Evolutionary conservation across 1,284 basidiomycete genomes (phyloP), one percentile per base, ranked within the genome.

Genomic region (Apiotrichum porosum): DNA sequence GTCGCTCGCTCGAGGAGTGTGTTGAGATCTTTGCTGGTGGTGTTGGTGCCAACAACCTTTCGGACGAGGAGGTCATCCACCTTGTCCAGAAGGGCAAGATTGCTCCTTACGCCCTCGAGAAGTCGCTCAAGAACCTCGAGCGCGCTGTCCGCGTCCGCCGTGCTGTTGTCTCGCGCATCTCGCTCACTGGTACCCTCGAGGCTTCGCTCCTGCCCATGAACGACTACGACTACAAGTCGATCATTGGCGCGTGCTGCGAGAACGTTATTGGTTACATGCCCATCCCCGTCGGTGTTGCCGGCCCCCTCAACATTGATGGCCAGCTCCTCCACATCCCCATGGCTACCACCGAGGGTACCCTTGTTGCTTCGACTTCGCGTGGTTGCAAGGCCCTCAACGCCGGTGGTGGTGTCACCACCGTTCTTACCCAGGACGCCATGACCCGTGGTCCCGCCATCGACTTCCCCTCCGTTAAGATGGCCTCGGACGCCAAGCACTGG

Each of bases 231-330:
- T 99, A 98, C 76, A 84, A 85, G 33, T 83, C 87, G 22, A 92
- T 99, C 44, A 82, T 94, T 58, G 94, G 94, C 52, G 93, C 94
- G 4, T 99, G 95, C 76, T 99, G 95, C 74, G 95, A 99, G 76
- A 99, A 99, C 70, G 95, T 99, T 41, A 83, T 98, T 39, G 95
- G 95, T 19, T 99, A 87, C 72, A 93, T 97, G 74, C 95, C 95
- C 19, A 74, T 99, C 31, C 95, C 95, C 0, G 83, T 98, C 46
- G 95, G 95, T 65, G 88, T 98, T 54, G 95, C 95, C 6, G 95
- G 95, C 6, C 95, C 95, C 3, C 82, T 99, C 41, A 88, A 83
- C 47, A 81, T 99, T 66, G 95, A 99, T 61, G 91, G 88, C 33
- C 78, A 83, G 54, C 73, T 85, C 39, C 83, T 84, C 63, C 94